Conservation (phyloP, 129 eudicot species). For the Deinandra increscens region DNA sequence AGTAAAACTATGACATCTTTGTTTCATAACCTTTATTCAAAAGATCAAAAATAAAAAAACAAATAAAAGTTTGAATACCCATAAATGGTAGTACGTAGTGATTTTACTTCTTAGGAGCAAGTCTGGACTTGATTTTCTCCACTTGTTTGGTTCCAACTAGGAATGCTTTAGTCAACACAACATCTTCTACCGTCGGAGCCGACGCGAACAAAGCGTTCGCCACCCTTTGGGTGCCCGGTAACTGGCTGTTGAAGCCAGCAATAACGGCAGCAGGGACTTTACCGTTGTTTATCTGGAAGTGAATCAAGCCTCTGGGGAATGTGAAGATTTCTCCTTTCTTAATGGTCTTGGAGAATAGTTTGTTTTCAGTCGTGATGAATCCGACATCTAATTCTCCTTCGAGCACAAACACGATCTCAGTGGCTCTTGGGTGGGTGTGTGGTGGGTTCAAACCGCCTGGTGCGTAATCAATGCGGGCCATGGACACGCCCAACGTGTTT, state of each 20-base stretch:
- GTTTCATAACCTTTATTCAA: neutral
- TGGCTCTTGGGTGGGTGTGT: constrained; percentile 69
- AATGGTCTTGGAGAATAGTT: constrained; percentile 48
- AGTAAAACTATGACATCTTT: neutral
- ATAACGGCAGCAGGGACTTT: constrained; percentile 52
- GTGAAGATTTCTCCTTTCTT: constrained; percentile 58
- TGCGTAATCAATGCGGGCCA: constrained; percentile 69
- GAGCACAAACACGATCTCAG: constrained; percentile 65
- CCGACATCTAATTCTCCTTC: constrained; percentile 68
- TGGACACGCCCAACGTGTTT: constrained; percentile 73
- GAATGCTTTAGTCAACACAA: constrained; percentile 67
- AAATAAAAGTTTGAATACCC: neutral
- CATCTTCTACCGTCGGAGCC: constrained; percentile 57
- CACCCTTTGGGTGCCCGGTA: constrained; percentile 76
- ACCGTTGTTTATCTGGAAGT: constrained; percentile 67
- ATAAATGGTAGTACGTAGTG: neutral
- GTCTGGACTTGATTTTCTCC: constrained; percentile 61
- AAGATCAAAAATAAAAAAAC: neutral
- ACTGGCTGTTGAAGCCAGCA: constrained; percentile 70
- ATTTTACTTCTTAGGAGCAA: constrained; percentile 50
- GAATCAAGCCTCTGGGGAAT: constrained; percentile 68
- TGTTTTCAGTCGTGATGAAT: constrained; percentile 60
- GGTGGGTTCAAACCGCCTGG: constrained; percentile 52
- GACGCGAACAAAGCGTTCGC: constrained; percentile 65
- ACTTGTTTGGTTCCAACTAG: constrained; percentile 62